Evolutionary conservation across 805 yeast genomes (phyloP).

Genomic region (Ogataea dorogensis): DNA sequence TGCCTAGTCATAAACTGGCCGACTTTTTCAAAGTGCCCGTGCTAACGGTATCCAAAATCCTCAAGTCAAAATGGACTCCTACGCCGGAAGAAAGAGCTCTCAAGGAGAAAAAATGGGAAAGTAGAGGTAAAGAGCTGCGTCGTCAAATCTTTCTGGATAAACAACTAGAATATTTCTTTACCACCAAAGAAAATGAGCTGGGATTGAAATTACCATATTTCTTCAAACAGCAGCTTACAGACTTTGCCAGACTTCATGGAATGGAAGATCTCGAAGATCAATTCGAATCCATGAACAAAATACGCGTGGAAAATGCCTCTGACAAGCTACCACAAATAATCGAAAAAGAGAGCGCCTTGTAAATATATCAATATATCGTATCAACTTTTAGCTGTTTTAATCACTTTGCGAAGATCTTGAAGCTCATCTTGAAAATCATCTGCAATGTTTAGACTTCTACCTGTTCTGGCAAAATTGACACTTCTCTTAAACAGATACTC

Average conservation of each 20-base stretch:
- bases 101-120: constrained; percentile 51
- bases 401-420: constrained; percentile 16
- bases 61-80: constrained; percentile 78
- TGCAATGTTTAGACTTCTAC: constrained; percentile 23
- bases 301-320: constrained; percentile 17
- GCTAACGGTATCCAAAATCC: constrained; percentile 76
- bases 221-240: constrained; percentile 27
- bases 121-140: constrained; percentile 40
- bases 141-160: constrained; percentile 24
- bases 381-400: constrained; percentile 6
- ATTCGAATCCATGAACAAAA: constrained; percentile 25
- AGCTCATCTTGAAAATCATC: constrained; percentile 31
- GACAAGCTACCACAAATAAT: background rate
- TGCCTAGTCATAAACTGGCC: constrained; percentile 59
- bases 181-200: constrained; percentile 28
- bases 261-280: constrained; percentile 22
- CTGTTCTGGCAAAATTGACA: constrained; percentile 19
- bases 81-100: constrained; percentile 48
- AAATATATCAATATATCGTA: constrained; percentile 6
- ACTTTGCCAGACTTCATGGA: constrained; percentile 26
- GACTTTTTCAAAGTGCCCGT: constrained; percentile 69
- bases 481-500: constrained; percentile 32
- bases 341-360: constrained; percentile 3
- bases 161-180: constrained; percentile 29
- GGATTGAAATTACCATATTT: constrained; percentile 32